Evolutionary conservation across 2,329 filamentous ascomycete genomes (phyloP), one percentile per base, ranked within the genome.

Genomic region (Knufia petricola): DNA sequence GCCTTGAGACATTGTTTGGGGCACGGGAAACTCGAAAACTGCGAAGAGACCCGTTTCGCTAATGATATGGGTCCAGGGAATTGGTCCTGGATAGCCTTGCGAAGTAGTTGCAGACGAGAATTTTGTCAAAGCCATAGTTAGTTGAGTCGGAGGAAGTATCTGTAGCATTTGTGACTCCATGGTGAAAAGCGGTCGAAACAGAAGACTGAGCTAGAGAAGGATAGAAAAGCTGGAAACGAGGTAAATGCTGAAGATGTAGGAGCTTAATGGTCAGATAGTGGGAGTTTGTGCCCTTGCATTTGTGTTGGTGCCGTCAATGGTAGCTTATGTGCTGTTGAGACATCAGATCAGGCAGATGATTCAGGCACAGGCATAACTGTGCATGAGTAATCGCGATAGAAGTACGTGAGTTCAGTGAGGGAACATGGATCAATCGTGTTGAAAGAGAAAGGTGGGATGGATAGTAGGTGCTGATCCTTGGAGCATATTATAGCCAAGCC

Each of bases 141-240:
- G 69, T 56, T 70, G 71, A 9, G 28, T 49, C 24, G 37, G 44
- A 48, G 64, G 58, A 45, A 64, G 63, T 53, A 65, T 65, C 53
- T 72, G 72, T 50, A 61, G 66, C 52, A 70, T 68, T 50, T 66
- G 73, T 57, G 72, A 75, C 54, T 66, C 61, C 58, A 69, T 68
- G 8, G 58, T 30, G 19, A 23, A 43, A 46, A n/a, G 21, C 8
- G 17, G 19, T 34, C 3, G 23, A 40, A 38, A 21, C 30, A 10
- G 21, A 17, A 41, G 39, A 32, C 20, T 46, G 21, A 41, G 24
- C 31, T 31, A 39, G 6, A 45, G 12, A 24, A 20, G 46, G 17
- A 15, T 38, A 31, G 42, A 39, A 12, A 41, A 34, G 12, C n/a
- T 38, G 2, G 19, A 4, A 21, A 24, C 6, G 7, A 20, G 19